Percentiles rank a stretch among this genome's conserved stretches.
These are phyloP conservation scores for Fusarium tupiense DNA, from an alignment of 2,329 filamentous ascomycete species.

Conservation along the genomic window DNA sequence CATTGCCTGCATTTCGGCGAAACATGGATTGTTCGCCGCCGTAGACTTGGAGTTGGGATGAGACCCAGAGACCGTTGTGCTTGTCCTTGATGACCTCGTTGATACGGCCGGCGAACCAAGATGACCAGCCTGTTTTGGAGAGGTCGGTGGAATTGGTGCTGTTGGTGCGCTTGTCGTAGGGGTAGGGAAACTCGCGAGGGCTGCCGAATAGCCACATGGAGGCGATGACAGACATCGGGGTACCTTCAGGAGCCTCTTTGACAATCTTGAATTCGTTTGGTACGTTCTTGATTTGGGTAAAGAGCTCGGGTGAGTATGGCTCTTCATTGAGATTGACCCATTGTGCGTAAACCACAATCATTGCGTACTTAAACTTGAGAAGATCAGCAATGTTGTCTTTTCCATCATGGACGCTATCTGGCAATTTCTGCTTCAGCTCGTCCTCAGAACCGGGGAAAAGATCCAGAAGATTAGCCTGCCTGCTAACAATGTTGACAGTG, in stretches of 20 bases:
- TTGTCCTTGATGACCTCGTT: conserved; percentile 37
- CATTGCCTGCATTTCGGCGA: conserved; percentile 52
- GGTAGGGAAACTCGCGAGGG: conserved; percentile 56
- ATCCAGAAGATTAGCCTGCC: neutral
- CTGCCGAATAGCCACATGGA: conserved; percentile 55
- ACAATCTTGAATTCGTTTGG: neutral
- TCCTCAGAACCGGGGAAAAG: neutral
- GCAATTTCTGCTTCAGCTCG: neutral
- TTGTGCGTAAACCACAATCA: neutral
- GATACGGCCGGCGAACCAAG: conserved; percentile 9
- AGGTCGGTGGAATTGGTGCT: conserved; percentile 54
- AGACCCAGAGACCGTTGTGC: conserved; percentile 41
- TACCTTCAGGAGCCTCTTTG: neutral
- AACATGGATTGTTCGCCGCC: conserved; percentile 56
- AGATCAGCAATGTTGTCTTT: conserved; percentile 1
- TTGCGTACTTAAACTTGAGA: neutral
- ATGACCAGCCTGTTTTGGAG: conserved; percentile 48
- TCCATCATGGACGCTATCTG: conserved; percentile 13
- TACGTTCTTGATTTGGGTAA: neutral
- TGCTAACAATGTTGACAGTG: neutral
- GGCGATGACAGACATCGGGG: neutral
- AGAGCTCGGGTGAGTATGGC: neutral
- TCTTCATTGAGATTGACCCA: neutral
- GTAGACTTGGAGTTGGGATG: conserved; percentile 55
- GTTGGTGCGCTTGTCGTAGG: conserved; percentile 59